Base-by-base conservation (phyloP, 768 basidiomycete species). In the Coprinopsis cinerea region DNA sequence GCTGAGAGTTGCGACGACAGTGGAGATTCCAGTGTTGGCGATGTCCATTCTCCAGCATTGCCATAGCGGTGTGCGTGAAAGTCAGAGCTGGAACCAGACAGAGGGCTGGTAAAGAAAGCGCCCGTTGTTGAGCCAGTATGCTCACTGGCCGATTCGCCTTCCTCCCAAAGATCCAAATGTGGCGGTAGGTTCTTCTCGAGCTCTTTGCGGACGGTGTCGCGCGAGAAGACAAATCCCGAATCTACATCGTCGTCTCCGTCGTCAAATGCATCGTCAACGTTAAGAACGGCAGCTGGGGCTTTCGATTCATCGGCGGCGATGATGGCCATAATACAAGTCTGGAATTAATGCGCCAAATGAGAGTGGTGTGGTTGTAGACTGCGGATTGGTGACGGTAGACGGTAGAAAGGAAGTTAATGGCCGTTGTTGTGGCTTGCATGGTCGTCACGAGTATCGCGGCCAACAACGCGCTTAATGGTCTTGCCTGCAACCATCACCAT, bases 201-300 rank as follows among this genome's bases (percentile, higher is more conserved):
- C 49, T 86, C 84, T 48, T 76, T 67, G 26, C 85, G 79, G 49
- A 88, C 74, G n/a, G 72, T 69, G 37, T 77, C 77, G 2, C 79
- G 69, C 15, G 71, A 78, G 69, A 89, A 85, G 34, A 78, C 71
- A 60, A 75, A 71, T 1, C 61, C 57, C 24, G 56, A 20, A 30
- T 64, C 59, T 6, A 67, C 55, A 49, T 77, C 75, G 34, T 70
- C 66, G 51, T 79, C 79, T 7, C 81, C 79, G 9, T 62, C 69
- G 42, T 81, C 81, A 64, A 89, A 89, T 13, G 83, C 82, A 61
- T 89, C 88, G 66, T 88, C 85, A 34, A 78, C 63, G 54, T 73
- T 54, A 41, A 35, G 50, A 45, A 39, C 36, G 6, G 44, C 22
- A 18, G 50, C 25, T 23, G 44, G 44, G n/a, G 14, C 34, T 2